Evolutionary conservation across 2,329 filamentous ascomycete species (phyloP), one percentile per base, ranked within the genome.

Genomic region (Diaporthe velutina): DNA sequence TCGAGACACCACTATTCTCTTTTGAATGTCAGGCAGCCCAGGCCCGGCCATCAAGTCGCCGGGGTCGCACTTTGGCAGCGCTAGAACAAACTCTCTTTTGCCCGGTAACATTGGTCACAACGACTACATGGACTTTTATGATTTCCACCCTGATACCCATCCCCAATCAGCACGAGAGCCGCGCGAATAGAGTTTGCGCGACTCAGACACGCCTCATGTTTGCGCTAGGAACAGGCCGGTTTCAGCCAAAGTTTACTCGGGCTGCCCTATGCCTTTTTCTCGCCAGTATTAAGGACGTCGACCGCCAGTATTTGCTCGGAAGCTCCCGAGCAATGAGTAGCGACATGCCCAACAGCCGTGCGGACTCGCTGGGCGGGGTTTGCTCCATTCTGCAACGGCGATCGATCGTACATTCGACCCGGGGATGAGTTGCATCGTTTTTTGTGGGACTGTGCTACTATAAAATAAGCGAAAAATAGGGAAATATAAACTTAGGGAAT

Each of bases 1-100:
- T 54, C 12, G 45, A 40, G 33, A 48, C 64, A 54, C 48, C 45
- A 30, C 45, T 40, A 30, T 35, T 68, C 64, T 68, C 64, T 54
- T 68, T 68, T 54, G 45, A 52, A 54, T 68, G 64, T 40, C 48
- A 54, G 45, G 45, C 64, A 68, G 64, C 48, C 33, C 48, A 68
- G 57, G 57, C 57, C 22, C 35, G 35, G 12, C 35, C 57, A 40
- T 60, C n/a, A 1, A 42, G 57, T 40, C n/a, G n/a, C 12, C 12
- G 28, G 45, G 25, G 33, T 54, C 33, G 33, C 64, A 68, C 30
- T 54, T 13, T 68, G 13, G 30, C 25, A 38, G 48, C 45, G 3
- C 42, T 68, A 68, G 64, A 30, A 25, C 61, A 28, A 68, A 68
- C 45, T 48, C 22, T 67, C 35, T 68, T 68, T 30, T 40, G 33